phyloP scores from a whole-genome alignment of 164 flowering plant genomes.

The Piper longum region DNA sequence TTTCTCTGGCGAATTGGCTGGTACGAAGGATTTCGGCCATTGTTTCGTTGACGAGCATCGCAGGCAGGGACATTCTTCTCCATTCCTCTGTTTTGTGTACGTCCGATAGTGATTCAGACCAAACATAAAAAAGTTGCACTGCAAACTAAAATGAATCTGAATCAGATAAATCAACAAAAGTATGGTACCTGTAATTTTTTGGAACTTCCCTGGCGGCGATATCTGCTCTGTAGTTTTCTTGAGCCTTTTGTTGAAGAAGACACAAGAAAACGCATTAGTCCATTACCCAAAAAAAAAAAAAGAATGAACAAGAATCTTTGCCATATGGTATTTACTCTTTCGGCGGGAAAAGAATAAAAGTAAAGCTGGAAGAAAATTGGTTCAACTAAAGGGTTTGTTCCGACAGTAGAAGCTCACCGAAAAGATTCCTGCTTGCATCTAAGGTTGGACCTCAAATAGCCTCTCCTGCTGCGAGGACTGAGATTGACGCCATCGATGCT shows the following conservation, averaged over 20 bases:
- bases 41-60: constrained; percentile 89
- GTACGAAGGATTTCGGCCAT: constrained; percentile 75
- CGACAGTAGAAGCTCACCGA: constrained; percentile 25
- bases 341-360: background rate
- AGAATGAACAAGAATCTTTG: background rate
- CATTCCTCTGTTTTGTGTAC: constrained; percentile 45
- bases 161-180: background rate
- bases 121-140: background rate
- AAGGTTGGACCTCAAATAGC: constrained; percentile 54
- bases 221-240: constrained; percentile 9
- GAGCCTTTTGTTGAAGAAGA: constrained; percentile 14
- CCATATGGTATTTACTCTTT: background rate
- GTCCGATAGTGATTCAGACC: background rate
- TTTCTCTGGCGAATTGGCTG: constrained; percentile 56
- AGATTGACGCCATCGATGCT: constrained; percentile 47
- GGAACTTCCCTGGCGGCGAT: constrained; percentile 31
- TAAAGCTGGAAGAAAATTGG: background rate
- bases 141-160: background rate
- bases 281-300: background rate
- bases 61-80: constrained; percentile 85
- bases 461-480: constrained; percentile 73
- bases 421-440: constrained; percentile 85
- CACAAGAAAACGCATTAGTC: constrained; percentile 1
- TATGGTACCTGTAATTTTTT: constrained; percentile 14
- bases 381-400: background rate